A percentile compares a stretch with the other conserved stretches of the same genome.
These are phyloP conservation scores for Phytophthora citricola DNA, from an alignment of 352 stramenopile genomes.

Conservation along the genomic window DNA sequence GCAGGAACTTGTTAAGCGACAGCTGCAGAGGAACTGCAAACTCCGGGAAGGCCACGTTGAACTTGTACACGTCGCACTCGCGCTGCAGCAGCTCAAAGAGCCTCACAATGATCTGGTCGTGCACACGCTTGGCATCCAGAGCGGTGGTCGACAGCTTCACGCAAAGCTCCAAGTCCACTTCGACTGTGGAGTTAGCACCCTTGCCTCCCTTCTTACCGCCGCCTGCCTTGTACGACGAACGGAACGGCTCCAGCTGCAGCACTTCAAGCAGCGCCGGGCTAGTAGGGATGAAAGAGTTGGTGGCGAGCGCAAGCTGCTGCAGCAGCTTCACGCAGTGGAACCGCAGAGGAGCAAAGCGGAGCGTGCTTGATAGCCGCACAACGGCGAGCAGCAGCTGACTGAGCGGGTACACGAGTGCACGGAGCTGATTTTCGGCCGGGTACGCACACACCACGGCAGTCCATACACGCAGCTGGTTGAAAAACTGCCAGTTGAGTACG, in stretches of 20 bases:
- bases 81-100: constrained; percentile 95
- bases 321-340: constrained; percentile 97
- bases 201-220: constrained; percentile 43
- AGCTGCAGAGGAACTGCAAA: constrained; percentile 91
- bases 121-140: constrained; percentile 85
- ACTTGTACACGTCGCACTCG: constrained; percentile 96
- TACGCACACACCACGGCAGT: constrained; percentile 95
- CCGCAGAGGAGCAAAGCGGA: constrained; percentile 92
- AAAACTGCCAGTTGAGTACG: constrained; percentile 98
- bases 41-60: constrained; percentile 96
- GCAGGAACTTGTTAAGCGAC: constrained; percentile 91
- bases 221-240: constrained; percentile 81
- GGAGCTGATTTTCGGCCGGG: constrained; percentile 84
- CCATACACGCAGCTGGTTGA: constrained; percentile 98
- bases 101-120: constrained; percentile 92
- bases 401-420: constrained; percentile 95
- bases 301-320: constrained; percentile 95
- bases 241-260: constrained; percentile 92
- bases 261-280: constrained; percentile 94
- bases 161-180: constrained; percentile 81
- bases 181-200: constrained; percentile 38
- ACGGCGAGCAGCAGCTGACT: constrained; percentile 89
- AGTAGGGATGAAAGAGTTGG: constrained; percentile 96
- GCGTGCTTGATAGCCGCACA: constrained; percentile 78
- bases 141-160: constrained; percentile 94